Conservation (phyloP, 2,329 filamentous ascomycete species). For the Penicillium nordicum region DNA sequence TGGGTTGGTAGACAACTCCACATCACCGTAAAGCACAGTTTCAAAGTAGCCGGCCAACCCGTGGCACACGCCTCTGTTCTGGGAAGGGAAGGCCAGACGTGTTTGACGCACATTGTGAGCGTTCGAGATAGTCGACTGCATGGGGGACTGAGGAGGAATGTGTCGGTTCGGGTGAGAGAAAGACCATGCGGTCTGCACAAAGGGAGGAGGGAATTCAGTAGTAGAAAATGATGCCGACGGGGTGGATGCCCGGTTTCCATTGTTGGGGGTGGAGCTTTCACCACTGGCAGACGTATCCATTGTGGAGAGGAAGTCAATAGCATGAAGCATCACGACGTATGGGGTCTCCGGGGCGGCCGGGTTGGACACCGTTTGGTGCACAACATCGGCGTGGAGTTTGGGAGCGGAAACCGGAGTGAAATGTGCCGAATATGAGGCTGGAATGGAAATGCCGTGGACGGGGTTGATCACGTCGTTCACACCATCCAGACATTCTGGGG, state of each 20-base stretch:
- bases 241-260: conserved; percentile 26
- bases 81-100: conserved; percentile 72
- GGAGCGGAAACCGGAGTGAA: conserved; percentile 88
- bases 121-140: conserved; percentile 62
- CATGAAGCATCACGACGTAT: conserved; percentile 90
- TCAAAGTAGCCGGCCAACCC: conserved; percentile 95
- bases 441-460: conserved; percentile 85
- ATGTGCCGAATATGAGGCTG: conserved; percentile 87
- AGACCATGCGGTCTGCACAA: conserved; percentile 44
- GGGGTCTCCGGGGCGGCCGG: conserved; percentile 79
- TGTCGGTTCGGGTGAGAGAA: conserved; percentile 44
- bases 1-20: conserved; percentile 90
- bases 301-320: conserved; percentile 80
- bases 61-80: conserved; percentile 78
- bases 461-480: conserved; percentile 85
- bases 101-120: conserved; percentile 86
- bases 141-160: conserved; percentile 32
- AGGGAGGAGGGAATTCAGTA: conserved; percentile 36
- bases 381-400: conserved; percentile 77
- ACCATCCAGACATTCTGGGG: conserved; percentile 92
- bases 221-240: conserved; percentile 26
- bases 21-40: conserved; percentile 79
- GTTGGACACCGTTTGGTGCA: conserved; percentile 60
- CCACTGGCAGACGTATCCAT: conserved; percentile 45
- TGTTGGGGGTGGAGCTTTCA: conserved; percentile 20